Base-by-base conservation (phyloP, 2,329 filamentous ascomycete genomes). In the Diaporthe batatas region DNA sequence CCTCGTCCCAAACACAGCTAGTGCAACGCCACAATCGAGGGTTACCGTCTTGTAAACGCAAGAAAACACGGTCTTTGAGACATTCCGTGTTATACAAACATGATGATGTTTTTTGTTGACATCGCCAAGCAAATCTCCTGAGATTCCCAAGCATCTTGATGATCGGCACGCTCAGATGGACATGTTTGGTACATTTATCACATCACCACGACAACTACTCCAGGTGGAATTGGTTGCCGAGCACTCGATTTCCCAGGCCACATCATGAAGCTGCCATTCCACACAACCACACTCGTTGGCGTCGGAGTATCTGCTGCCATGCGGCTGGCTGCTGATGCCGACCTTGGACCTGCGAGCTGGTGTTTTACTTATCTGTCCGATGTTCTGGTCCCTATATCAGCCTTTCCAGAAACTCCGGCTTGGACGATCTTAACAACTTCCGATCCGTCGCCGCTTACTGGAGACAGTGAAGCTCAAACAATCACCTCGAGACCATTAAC, bases 291-390 rank as follows among this genome's bases (percentile, higher is more conserved):
- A 29, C 3, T 53, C 29, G 23, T 23, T 8, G 25, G 51, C 11
- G 23, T 29, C 16, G 23, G 23, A 23, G 23, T 23, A 6, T 23
- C 51, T 25, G 25, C 11, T 29, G 23, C 12, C 51, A 53, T 53
- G 51, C 51, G 23, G 23, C 25, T 53, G 51, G 25, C 53, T 25
- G 14, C 18, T 18, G 10, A 32, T 32, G 25, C 25, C 10, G 25
- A 54, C 7, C 8, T 4, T 29, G 53, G 6, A 7, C 53, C 53
- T 54, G 53, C 53, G 53, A 54, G 53, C 32, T 54, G 53, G 53
- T 54, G 53, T 25, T 54, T 54, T 14, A 54, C 53, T 8, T 54
- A 54, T 32, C 53, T 54, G 14, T 54, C 53, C 10, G 53, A 54
- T 54, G 32, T 54, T 54, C 6, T 54, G 11, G 53, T 54, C 16